Percentiles rank a stretch among this genome's conserved stretches.
phyloP scores from a whole-genome alignment of 352 stramenopile genomes.

The Globisporangium paddicum region DNA sequence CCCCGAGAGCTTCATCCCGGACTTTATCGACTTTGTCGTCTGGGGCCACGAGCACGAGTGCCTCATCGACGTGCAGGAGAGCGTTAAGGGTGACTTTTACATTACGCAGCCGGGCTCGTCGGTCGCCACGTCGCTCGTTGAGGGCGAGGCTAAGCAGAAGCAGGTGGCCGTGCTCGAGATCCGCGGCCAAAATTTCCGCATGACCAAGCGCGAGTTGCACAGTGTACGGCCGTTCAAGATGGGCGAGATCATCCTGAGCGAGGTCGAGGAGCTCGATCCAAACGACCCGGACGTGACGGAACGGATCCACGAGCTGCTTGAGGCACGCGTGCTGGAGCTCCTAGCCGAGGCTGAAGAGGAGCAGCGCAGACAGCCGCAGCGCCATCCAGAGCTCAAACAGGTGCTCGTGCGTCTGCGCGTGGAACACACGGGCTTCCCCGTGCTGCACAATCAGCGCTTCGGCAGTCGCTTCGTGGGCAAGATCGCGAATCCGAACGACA shows the following conservation, averaged over 20 bases:
- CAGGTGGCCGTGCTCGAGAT: conserved; percentile 89
- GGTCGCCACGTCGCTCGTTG: conserved; percentile 93
- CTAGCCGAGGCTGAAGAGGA: conserved; percentile 56
- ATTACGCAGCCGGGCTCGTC: conserved; percentile 96
- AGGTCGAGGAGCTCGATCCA: conserved; percentile 87
- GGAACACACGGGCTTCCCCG: conserved; percentile 86
- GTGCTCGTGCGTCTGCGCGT: conserved; percentile 84
- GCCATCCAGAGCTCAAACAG: conserved; percentile 31
- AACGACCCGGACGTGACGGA: conserved; percentile 85
- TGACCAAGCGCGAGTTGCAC: conserved; percentile 78
- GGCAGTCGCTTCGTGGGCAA: conserved; percentile 79
- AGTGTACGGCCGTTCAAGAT: conserved; percentile 94
- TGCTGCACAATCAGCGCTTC: conserved; percentile 87
- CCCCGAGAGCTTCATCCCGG: conserved; percentile 96
- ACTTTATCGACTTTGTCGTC: conserved; percentile 97
- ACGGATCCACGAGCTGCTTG: conserved; percentile 63
- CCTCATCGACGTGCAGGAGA: conserved; percentile 92
- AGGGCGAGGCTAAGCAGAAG: conserved; percentile 85
- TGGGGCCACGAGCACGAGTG: conserved; percentile 99
- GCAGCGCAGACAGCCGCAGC: conserved; percentile 21
- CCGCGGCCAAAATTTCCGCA: conserved; percentile 84
- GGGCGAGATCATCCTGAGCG: conserved; percentile 84
- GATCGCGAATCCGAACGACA: conserved; percentile 86
- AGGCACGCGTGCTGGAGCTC: conserved; percentile 61
- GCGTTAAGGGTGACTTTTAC: conserved; percentile 94